Evolutionary conservation across 768 basidiomycete genomes (phyloP).

Genomic region (Leccinum longicurvipes): DNA sequence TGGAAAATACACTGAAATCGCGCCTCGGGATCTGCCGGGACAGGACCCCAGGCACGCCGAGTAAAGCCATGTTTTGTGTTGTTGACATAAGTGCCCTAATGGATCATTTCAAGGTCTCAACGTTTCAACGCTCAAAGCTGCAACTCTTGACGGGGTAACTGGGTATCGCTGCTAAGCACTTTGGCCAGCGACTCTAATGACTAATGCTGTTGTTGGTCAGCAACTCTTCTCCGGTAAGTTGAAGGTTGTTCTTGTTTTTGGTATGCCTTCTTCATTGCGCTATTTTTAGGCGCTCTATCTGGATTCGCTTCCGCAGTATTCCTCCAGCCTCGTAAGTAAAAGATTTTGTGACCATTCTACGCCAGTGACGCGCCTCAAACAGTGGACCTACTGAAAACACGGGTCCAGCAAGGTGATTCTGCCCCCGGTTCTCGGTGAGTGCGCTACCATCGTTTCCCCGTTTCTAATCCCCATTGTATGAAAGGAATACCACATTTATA

Average conservation of each 20-base stretch:
- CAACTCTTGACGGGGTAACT: too few species aligned
- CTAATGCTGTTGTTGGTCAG: slow-evolving; percentile 24
- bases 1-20: too few species aligned
- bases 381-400: slow-evolving; percentile 94
- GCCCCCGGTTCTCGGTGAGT: slow-evolving; percentile 37
- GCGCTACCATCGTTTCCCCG: background rate
- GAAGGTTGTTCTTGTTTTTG: background rate
- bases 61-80: too few species aligned
- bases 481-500: slow-evolving; percentile 41
- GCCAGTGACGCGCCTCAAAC: background rate
- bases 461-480: background rate
- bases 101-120: too few species aligned
- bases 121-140: too few species aligned
- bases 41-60: background rate
- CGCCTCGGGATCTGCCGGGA: background rate
- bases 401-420: slow-evolving; percentile 79
- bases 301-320: slow-evolving; percentile 72
- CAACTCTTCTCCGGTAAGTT: slow-evolving; percentile 29
- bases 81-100: too few species aligned
- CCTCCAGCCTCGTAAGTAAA: slow-evolving; percentile 69
- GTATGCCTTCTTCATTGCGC: background rate
- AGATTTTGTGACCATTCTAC: background rate
- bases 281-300: slow-evolving; percentile 62
- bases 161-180: background rate
- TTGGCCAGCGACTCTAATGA: slow-evolving; percentile 13